phyloP scores from a whole-genome alignment of 768 basidiomycete genomes.

The Kondoa malvinella region DNA sequence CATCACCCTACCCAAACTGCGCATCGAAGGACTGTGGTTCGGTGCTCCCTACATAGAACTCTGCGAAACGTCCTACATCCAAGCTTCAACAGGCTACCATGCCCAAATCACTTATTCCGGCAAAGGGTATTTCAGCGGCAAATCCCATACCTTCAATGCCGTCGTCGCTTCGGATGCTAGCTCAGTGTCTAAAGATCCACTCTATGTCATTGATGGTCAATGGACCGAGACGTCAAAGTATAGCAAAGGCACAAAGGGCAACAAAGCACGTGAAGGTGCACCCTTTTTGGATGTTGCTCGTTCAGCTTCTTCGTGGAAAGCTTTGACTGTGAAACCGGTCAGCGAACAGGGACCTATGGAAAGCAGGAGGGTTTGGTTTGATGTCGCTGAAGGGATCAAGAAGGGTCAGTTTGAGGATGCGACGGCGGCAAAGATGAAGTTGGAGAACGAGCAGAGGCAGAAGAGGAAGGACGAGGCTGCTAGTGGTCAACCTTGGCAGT shows the following conservation, averaged over 20 bases:
- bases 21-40: slow-evolving; percentile 56
- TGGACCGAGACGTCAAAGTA: slow-evolving; percentile 47
- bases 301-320: slow-evolving; percentile 45
- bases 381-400: slow-evolving; percentile 76
- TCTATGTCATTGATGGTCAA: slow-evolving; percentile 54
- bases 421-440: slow-evolving; percentile 66
- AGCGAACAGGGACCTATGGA: slow-evolving; percentile 58
- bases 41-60: slow-evolving; percentile 49
- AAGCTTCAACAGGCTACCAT: slow-evolving; percentile 42
- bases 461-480: slow-evolving; percentile 62
- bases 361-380: slow-evolving; percentile 64
- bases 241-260: slow-evolving; percentile 26
- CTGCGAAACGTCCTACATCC: slow-evolving; percentile 62
- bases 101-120: slow-evolving; percentile 73
- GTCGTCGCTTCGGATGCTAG: slow-evolving; percentile 33
- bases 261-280: slow-evolving; percentile 34
- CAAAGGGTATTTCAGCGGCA: slow-evolving; percentile 80
- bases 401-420: slow-evolving; percentile 86
- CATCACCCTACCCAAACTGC: slow-evolving; percentile 75
- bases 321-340: slow-evolving; percentile 48
- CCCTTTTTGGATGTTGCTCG: slow-evolving; percentile 58
- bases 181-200: slow-evolving; percentile 22
- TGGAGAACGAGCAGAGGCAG: slow-evolving; percentile 93
- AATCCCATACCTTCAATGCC: slow-evolving; percentile 84
- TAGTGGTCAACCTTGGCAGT: slow-evolving; percentile 28